Conservation (phyloP, 495 filamentous ascomycete species). For the Immersiella caudata region DNA sequence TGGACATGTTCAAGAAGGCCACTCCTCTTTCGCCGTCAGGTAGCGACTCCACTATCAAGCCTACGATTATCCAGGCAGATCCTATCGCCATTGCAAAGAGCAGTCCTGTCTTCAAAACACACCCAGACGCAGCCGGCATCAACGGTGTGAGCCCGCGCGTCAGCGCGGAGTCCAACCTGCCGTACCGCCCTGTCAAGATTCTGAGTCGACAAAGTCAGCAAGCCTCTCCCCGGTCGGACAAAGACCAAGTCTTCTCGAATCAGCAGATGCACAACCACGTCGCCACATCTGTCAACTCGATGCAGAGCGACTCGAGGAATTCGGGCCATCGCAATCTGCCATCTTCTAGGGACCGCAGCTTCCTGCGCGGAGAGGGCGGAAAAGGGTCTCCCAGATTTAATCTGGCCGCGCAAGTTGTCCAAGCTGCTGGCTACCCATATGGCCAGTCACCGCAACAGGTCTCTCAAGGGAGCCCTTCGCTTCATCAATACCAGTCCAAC, state of each 20-base stretch:
- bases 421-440: conserved; percentile 30
- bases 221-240: conserved; percentile 20
- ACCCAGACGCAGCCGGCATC: conserved; percentile 32
- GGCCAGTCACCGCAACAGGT: conserved; percentile 21
- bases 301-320: conserved; percentile 19
- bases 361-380: conserved; percentile 21
- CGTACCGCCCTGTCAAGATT: conserved; percentile 47
- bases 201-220: conserved; percentile 41
- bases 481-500: conserved; percentile 23
- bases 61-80: conserved; percentile 16
- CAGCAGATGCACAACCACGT: conserved; percentile 27
- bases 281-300: conserved; percentile 9
- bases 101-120: conserved; percentile 20
- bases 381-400: conserved; percentile 28
- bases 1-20: conserved; percentile 55
- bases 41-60: conserved; percentile 30
- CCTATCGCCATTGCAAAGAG: conserved; percentile 19
- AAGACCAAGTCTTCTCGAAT: conserved; percentile 15
- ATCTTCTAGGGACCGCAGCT: conserved; percentile 29
- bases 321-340: conserved; percentile 22
- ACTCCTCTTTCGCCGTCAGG: conserved; percentile 30
- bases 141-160: conserved; percentile 38
- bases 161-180: conserved; percentile 45
- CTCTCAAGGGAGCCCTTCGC: conserved; percentile 15
- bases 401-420: conserved; percentile 24